phyloP scores from a whole-genome alignment of 306 rosid species.

The Ochetophila trinervis region DNA sequence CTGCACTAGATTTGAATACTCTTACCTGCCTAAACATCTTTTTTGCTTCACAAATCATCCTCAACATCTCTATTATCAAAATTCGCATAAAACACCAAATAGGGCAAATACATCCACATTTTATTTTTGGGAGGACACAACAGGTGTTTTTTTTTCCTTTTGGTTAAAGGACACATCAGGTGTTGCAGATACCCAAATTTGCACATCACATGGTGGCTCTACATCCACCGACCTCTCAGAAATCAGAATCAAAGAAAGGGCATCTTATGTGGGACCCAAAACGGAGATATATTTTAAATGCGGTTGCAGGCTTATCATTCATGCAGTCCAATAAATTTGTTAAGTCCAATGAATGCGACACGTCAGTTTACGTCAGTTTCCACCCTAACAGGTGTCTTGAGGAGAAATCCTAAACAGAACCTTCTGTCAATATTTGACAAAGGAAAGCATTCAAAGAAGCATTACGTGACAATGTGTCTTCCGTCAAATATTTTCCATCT shows the following conservation, averaged over 20 bases:
- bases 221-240: slow-evolving; percentile 26
- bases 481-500: too few relatives aligned
- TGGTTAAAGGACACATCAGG: too few relatives aligned
- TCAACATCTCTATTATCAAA: background rate
- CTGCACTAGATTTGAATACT: too few relatives aligned
- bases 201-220: slow-evolving; percentile 24
- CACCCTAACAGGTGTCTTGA: too few relatives aligned
- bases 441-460: too few relatives aligned
- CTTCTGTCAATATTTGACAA: too few relatives aligned
- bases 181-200: slow-evolving; percentile 5
- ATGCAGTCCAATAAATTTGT: slow-evolving; percentile 10
- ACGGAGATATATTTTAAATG: background rate
- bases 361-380: background rate
- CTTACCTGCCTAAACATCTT: too few relatives aligned
- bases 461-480: too few relatives aligned
- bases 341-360: slow-evolving; percentile 7
- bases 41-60: background rate
- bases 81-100: slow-evolving; percentile 3
- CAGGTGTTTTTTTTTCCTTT: too few relatives aligned
- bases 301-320: slow-evolving; percentile 5
- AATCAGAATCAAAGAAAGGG: slow-evolving; percentile 17
- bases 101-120: background rate
- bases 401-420: too few relatives aligned
- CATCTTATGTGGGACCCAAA: slow-evolving; percentile 31
- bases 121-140: background rate